These are phyloP conservation scores for Punica granatum DNA, from an alignment of 345 rosid genomes.

Conservation along the genomic window DNA sequence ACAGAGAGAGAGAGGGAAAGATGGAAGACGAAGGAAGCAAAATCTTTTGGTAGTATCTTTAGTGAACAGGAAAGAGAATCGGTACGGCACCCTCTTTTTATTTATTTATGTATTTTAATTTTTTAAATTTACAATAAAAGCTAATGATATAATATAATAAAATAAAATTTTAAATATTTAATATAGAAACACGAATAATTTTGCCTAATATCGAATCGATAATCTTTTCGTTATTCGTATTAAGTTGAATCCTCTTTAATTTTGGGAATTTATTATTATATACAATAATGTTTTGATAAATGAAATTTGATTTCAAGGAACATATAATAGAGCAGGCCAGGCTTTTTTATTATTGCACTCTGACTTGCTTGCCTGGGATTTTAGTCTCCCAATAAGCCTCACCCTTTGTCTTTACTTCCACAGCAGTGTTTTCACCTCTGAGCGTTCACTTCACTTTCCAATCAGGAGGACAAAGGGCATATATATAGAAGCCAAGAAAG, in stretches of 20 bases:
- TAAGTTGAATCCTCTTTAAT: too few relatives aligned
- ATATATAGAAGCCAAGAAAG: not conserved
- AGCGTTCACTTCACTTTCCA: conserved; percentile 1
- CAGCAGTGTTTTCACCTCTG: not conserved
- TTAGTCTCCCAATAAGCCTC: conserved; percentile 29
- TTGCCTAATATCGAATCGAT: too few relatives aligned
- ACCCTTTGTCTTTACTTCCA: not conserved
- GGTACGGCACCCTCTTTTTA: conserved; percentile 20
- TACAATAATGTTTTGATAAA: too few relatives aligned
- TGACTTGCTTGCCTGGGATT: conserved; percentile 67
- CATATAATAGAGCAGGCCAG: conserved; percentile 1
- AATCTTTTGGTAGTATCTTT: conserved; percentile 22
- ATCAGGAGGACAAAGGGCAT: not conserved
- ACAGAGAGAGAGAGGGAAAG: not conserved
- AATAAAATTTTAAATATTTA: too few relatives aligned
- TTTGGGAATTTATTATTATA: too few relatives aligned
- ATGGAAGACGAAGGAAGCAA: conserved; percentile 11
- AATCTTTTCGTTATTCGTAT: too few relatives aligned
- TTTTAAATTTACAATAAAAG: too few relatives aligned
- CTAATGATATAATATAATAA: too few relatives aligned
- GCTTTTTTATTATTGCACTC: conserved; percentile 43
- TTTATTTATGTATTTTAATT: not conserved
- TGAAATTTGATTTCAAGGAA: too few relatives aligned
- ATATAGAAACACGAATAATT: too few relatives aligned
- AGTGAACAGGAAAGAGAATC: conserved; percentile 25